Evolutionary conservation across 192 early-diverging fungal species (phyloP), one percentile per base, ranked within the genome.

Genomic region (Backusella luteola): DNA sequence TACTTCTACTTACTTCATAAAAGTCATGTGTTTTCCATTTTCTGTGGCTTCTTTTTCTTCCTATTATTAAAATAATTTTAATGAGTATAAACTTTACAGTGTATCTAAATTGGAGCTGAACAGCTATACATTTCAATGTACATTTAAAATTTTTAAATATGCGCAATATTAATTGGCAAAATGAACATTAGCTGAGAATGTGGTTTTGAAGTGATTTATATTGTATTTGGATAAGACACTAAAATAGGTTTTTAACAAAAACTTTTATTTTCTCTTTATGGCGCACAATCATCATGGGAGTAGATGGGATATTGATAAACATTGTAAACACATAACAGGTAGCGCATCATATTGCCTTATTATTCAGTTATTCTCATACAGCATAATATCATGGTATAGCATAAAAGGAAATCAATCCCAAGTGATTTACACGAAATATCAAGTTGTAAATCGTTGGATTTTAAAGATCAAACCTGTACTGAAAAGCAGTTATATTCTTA

Each of bases 371-470:
- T 14, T 63, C 23, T 29, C 56, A 63, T 63, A 23, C 29, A 63
- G 8, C 17, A 26, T 63, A 26, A 12, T 4, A 23, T 9, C 21
- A 26, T 29, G 21, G 26, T 23, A 26, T 14, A 9, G 26, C 56
- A 26, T 14, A 63, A 63, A 63, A 63, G 9, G 9, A 63, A 63
- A 63, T 14, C 7, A 63, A 63, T 63, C 11, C 11, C 56, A 63
- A 29, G 11, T 63, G 56, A 63, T 63, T 63, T 63, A 63, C 56
- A 63, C 56, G 23, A 63, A 59, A 59, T 59, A 59, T 26, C 21
- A 63, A 63, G 53, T 63, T 63, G 56, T 63, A 63, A 63, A 63
- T 63, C 56, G 56, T 63, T 63, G 56, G 11, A 63, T 29, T 63
- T 59, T 29, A 9, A 29, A 63, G 56, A 23, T 56, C n/a, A 52